Evolutionary conservation across 768 basidiomycete species (phyloP), one percentile per base, ranked within the genome.

Genomic region (Nevesoporus exiguus): DNA sequence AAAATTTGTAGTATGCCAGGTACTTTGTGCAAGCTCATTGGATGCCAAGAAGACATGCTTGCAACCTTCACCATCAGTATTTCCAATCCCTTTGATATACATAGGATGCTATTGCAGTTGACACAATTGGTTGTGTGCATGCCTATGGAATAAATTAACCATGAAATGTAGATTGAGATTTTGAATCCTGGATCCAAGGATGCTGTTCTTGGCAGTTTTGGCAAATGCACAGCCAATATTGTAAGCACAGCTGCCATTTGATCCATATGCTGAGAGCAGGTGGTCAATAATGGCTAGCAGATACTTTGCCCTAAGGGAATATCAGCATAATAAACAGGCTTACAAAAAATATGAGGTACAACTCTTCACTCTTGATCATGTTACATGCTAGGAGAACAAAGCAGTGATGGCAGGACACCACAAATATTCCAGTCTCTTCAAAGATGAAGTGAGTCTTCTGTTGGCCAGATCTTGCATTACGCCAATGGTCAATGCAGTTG

Each of bases 281-380:
- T 1, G 5, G 2, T 46, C 9, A 2, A 53, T n/a, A 1, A 49
- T 49, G 1, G 48, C 52, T 1, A 57, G n/a, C 0, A n/a, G 24
- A 42, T 42, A 42, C 7, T 42, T 42, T 7, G 24, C 24, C 13
- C 41, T 42, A 24, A 14, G 15, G 21, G 19, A 40, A 8, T 40
- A 9, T 21, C 19, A 21, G 37, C 14, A 9, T 6, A 40, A 8
- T 40, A 15, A 7, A 15, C 7, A 22, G 19, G 7, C 2, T 9
- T 5, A 14, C 14, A 14, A 46, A 19, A 10, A 5, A 46, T 10
- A 21, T 5, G 15, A 40, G 15, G 5, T 6, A 63, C 60, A 63
- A 8, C 7, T 63, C 50, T 0, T 57, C 52, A 19, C 62, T 63
- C 19, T 55, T 43, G 8, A 63, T 27, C 60, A 63, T 63, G 11